Evolutionary conservation across 2,329 filamentous ascomycete genomes (phyloP).

Genomic region (Chaetomium globosum): DNA sequence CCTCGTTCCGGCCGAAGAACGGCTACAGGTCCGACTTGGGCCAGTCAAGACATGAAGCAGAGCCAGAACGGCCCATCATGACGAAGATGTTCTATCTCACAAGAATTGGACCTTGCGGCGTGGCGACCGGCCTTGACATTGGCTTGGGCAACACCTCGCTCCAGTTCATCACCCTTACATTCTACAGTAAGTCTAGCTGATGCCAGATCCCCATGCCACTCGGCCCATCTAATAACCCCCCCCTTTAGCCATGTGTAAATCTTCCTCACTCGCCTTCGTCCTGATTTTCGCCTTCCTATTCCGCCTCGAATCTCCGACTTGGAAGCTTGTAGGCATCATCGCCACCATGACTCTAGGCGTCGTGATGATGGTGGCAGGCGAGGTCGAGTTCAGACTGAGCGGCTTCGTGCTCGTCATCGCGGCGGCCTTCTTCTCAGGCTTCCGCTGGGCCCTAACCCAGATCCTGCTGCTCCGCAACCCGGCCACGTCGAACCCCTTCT

Average conservation of each 20-base stretch:
- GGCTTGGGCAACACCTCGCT: conserved; percentile 93
- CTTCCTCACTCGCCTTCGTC: conserved; percentile 91
- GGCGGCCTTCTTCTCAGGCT: conserved; percentile 92
- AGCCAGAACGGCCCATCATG: conserved; percentile 68
- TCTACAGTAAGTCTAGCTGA: conserved; percentile 69
- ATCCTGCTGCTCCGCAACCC: conserved; percentile 92
- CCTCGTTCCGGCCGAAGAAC: conserved; percentile 72
- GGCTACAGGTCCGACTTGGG: conserved; percentile 52
- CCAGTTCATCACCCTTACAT: conserved; percentile 94
- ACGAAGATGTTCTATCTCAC: conserved; percentile 89
- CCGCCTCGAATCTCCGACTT: conserved; percentile 82
- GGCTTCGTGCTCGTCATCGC: conserved; percentile 93
- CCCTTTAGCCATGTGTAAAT: conserved; percentile 90
- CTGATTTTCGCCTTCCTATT: conserved; percentile 94
- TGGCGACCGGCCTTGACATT: conserved; percentile 92
- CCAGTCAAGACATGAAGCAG: conserved; percentile 54
- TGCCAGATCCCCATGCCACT: background rate
- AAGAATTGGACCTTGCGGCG: conserved; percentile 86
- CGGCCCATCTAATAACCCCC: background rate
- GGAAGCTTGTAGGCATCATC: conserved; percentile 84
- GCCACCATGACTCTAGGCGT: conserved; percentile 89
- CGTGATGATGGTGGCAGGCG: conserved; percentile 96
- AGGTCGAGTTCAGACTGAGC: conserved; percentile 82
- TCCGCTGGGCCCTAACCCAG: conserved; percentile 98
- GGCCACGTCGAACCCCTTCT: conserved; percentile 94